Evolutionary conservation across 1,284 basidiomycete genomes (phyloP), one percentile per base, ranked within the genome.

Genomic region (Amylostereum areolatum): DNA sequence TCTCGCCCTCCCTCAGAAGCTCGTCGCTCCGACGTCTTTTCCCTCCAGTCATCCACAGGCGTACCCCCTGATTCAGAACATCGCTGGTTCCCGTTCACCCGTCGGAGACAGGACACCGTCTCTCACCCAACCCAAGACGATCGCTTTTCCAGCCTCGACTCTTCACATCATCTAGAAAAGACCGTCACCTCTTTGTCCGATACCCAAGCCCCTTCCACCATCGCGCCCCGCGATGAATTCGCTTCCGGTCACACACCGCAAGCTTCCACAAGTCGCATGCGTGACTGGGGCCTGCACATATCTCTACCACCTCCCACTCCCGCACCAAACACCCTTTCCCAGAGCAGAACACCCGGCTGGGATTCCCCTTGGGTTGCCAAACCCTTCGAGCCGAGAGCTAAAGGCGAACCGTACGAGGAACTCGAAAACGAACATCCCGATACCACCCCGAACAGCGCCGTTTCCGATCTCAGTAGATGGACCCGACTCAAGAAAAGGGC

Each of bases 81-180:
- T 47, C 77, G 77, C 46, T 88, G 86, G 85, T 87, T 81, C 80
- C 68, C 81, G 0, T 87, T 89, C 58, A 64, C 63, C 50, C 62
- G 65, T 32, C 65, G 62, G 41, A 12, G 41, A 25, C 41, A 55
- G 61, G 7, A 58, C 61, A 55, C 52, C 27, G 3, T 30, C n/a
- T 32, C 50, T 53, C 43, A 54, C 57, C 37, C 43, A 50, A n/a
- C 50, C 58, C 41, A 56, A 55, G 27, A 29, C 41, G 18, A 28
- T 28, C 25, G 41, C 25, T 11, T 43, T 11, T 11, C 27, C 41
- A 12, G 41, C 18, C 41, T 28, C 41, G n/a, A 39, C 27, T 39
- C 37, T 25, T 6, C 37, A 18, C 18, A 18, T 18, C 18, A 18
- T 18, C 18, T 18, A 18, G 18, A 18, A 18, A 18, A 18, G 18